A percentile compares a stretch with the other conserved stretches of the same genome.
phyloP scores from a whole-genome alignment of 306 rosid species.

The Cercis canadensis region DNA sequence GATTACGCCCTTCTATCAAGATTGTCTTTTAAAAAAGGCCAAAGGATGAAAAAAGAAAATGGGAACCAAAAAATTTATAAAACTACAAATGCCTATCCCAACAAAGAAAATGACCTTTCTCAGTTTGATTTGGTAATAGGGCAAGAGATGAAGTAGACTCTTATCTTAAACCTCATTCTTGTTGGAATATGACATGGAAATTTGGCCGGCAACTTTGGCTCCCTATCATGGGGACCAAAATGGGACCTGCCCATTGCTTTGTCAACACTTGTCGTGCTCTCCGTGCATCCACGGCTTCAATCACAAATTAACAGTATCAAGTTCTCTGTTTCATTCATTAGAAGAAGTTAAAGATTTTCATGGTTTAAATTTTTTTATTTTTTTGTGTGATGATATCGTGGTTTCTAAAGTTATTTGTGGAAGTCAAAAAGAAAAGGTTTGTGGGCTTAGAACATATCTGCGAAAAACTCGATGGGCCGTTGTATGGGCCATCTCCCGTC shows the following conservation, averaged over 20 bases:
- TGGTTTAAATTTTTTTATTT: no score
- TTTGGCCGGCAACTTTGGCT: conserved; percentile 44
- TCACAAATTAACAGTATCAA: not conserved
- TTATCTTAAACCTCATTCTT: conserved; percentile 30
- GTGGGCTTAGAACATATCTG: no score
- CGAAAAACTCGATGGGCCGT: no score
- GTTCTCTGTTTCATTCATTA: no score
- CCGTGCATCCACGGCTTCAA: conserved; percentile 28
- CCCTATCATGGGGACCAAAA: conserved; percentile 53
- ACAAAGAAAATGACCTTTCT: conserved; percentile 37
- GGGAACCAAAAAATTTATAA: not conserved
- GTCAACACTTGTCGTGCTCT: conserved; percentile 37
- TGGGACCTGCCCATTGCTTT: conserved; percentile 21
- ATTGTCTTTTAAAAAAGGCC: not conserved
- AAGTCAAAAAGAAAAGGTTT: no score
- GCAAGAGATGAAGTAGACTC: conserved; percentile 25
- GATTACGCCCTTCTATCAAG: conserved; percentile 2
- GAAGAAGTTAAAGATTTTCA: no score
- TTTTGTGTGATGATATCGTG: no score
- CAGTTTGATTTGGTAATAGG: conserved; percentile 32
- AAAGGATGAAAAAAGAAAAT: not conserved
- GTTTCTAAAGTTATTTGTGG: no score
- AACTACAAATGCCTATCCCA: conserved; percentile 6
- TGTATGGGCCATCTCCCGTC: no score
- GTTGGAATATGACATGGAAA: conserved; percentile 50